These are phyloP conservation scores for Wickerhamiella australiensis DNA, from an alignment of 805 yeast species.

Conservation along the genomic window DNA sequence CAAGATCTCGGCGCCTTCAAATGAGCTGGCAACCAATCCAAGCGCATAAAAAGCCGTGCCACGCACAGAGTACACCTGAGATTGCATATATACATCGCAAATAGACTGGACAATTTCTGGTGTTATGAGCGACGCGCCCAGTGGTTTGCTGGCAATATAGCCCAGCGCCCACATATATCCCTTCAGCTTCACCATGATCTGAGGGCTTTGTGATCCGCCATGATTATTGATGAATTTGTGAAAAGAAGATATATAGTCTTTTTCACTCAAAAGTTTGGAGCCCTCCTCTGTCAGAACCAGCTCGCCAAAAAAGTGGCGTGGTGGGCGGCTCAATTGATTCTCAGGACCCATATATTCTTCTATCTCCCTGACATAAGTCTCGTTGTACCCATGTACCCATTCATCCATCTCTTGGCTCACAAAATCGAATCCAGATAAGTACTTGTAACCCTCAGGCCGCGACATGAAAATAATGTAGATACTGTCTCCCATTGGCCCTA, in stretches of 20 bases:
- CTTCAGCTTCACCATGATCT: slow-evolving; percentile 40
- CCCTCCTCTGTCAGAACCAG: slow-evolving; percentile 76
- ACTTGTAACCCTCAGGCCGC: slow-evolving; percentile 56
- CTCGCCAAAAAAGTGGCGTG: slow-evolving; percentile 68
- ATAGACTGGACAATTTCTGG: slow-evolving; percentile 38
- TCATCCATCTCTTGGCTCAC: slow-evolving; percentile 52
- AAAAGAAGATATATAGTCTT: slow-evolving; percentile 31
- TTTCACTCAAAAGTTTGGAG: slow-evolving; percentile 42
- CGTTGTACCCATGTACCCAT: slow-evolving; percentile 42
- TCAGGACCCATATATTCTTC: slow-evolving; percentile 25
- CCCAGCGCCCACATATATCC: slow-evolving; percentile 84
- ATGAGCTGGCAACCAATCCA: slow-evolving; percentile 60
- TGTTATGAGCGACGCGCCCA: slow-evolving; percentile 50
- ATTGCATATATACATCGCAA: slow-evolving; percentile 36
- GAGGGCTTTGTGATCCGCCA: slow-evolving; percentile 25
- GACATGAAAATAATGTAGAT: slow-evolving; percentile 53
- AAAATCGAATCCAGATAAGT: slow-evolving; percentile 46
- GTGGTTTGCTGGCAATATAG: slow-evolving; percentile 57
- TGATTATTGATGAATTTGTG: slow-evolving; percentile 24
- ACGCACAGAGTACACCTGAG: slow-evolving; percentile 47
- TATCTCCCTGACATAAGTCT: slow-evolving; percentile 26
- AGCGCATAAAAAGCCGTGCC: slow-evolving; percentile 69
- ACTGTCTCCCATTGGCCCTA: slow-evolving; percentile 42
- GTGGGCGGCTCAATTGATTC: slow-evolving; percentile 24
- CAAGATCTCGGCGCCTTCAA: slow-evolving; percentile 70